Evolutionary conservation across 805 yeast species (phyloP), one percentile per base, ranked within the genome.

Genomic region (Lipomyces kockii): DNA sequence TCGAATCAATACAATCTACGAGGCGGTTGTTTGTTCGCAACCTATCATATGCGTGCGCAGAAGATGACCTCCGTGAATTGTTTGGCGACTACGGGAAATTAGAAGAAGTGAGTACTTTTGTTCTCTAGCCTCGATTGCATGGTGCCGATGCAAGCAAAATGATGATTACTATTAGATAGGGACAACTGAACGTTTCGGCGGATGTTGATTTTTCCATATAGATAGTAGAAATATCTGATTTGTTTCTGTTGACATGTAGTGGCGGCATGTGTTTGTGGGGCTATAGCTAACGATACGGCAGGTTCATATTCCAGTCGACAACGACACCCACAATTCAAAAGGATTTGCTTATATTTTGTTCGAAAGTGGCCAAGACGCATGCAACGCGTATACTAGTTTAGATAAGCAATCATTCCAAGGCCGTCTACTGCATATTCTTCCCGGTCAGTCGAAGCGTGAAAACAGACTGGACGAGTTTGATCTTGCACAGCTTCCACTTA

Each of bases 361-460:
- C 75, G 80, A 78, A n/a, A 82, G 85, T 69, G 82, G 89, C 9
- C 84, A 84, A 9, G 88, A 89, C 75, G 99, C 99, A 0, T 86
- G 89, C 0, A 76, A 79, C 35, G 98, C 98, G 0, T 93, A 83
- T 76, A 78, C 83, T 46, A 85, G 83, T 14, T 81, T 93, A 61
- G 99, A 95, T 78, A 92, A 91, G 74, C 89, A 90, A 75, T 89
- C 91, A 76, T 94, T 91, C 82, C 98, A 95, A 80, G 99, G 99
- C 61, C 86, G 99, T 73, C 83, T 95, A 61, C 79, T 95, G 61
- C 99, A 95, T 78, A 89, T 95, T 67, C 80, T 95, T 63, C 93
- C 97, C 17, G 98, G 89, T 2, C 88, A 91, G 60, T 86, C 85
- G 60, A 92, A 92, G 78, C 90, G 92, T 70, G 89, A 87, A 61